phyloP scores from a whole-genome alignment of 371 early-diverging fungal species.

The Phascolomyces articulosus region DNA sequence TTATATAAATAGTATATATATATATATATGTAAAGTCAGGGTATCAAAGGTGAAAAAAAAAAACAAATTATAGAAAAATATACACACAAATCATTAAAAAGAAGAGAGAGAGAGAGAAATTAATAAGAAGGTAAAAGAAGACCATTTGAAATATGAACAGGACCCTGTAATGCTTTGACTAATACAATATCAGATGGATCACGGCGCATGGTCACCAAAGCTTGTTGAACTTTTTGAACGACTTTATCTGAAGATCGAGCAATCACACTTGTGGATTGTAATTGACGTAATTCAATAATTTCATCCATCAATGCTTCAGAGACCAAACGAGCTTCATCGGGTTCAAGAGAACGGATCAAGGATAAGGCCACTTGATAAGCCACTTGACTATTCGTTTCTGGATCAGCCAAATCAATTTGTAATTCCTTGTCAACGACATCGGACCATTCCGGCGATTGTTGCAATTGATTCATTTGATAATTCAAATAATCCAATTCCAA shows the following conservation, averaged over 20 bases:
- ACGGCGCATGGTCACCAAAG: slow-evolving; percentile 19
- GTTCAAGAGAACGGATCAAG: slow-evolving; percentile 29
- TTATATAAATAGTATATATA: not conserved
- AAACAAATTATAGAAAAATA: not conserved
- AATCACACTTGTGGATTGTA: slow-evolving; percentile 7
- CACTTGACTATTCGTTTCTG: slow-evolving; percentile 8
- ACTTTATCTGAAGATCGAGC: slow-evolving; percentile 15
- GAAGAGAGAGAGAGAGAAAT: not conserved
- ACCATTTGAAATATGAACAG: slow-evolving; percentile 9
- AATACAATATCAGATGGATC: slow-evolving; percentile 8
- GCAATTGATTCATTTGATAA: slow-evolving; percentile 17
- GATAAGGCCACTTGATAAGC: slow-evolving; percentile 38
- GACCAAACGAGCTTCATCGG: slow-evolving; percentile 32
- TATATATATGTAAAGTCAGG: not conserved
- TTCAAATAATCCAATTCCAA: slow-evolving; percentile 27
- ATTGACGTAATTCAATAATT: slow-evolving; percentile 26
- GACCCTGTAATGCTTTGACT: slow-evolving; percentile 15
- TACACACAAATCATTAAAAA: not conserved
- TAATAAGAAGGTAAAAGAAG: slow-evolving; percentile 9
- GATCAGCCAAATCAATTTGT: slow-evolving; percentile 2
- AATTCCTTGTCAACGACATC: slow-evolving; percentile 18
- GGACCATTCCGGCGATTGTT: slow-evolving; percentile 14
- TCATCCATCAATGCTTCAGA: slow-evolving; percentile 38
- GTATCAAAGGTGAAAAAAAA: not conserved
- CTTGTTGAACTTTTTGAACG: slow-evolving; percentile 15